These are phyloP conservation scores for Domatiomyces catenatus DNA, from an alignment of 2,329 filamentous ascomycete genomes.

Conservation along the genomic window DNA sequence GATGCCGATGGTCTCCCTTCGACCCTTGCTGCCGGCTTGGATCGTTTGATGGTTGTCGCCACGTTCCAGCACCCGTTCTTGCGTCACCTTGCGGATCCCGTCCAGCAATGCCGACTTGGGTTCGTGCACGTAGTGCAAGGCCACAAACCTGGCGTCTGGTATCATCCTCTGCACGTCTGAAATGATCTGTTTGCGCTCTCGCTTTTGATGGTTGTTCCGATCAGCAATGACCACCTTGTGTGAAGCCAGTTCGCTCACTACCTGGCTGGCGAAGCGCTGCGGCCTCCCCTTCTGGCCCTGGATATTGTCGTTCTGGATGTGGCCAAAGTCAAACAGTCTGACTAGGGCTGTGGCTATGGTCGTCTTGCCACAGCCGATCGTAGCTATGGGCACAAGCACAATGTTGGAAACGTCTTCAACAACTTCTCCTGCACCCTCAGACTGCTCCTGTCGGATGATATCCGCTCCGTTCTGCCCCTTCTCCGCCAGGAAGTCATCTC, in stretches of 20 bases:
- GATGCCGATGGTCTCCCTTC: slow-evolving; percentile 63
- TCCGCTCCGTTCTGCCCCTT: slow-evolving; percentile 78
- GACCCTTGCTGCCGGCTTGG: slow-evolving; percentile 59
- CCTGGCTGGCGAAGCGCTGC: slow-evolving; percentile 57
- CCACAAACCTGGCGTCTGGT: slow-evolving; percentile 56
- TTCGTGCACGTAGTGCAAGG: slow-evolving; percentile 76
- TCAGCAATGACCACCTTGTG: slow-evolving; percentile 72
- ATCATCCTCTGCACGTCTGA: slow-evolving; percentile 53
- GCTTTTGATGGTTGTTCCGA: slow-evolving; percentile 80
- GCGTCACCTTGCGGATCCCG: slow-evolving; percentile 58
- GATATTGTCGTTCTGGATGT: slow-evolving; percentile 95
- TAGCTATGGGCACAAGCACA: slow-evolving; percentile 78
- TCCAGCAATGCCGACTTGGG: slow-evolving; percentile 45
- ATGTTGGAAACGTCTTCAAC: slow-evolving; percentile 42
- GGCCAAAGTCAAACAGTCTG: slow-evolving; percentile 78
- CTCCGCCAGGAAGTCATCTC: slow-evolving; percentile 71
- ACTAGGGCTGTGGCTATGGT: slow-evolving; percentile 70
- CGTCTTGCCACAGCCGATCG: slow-evolving; percentile 93
- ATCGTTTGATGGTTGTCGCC: slow-evolving; percentile 98
- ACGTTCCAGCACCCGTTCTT: slow-evolving; percentile 61
- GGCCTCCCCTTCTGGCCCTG: slow-evolving; percentile 59
- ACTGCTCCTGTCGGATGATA: slow-evolving; percentile 56
- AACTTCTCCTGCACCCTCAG: slow-evolving; percentile 38
- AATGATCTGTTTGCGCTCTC: slow-evolving; percentile 78
- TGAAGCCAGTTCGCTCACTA: slow-evolving; percentile 49